Base-by-base conservation (phyloP, 306 rosid genomes). In the Acacia confusa region DNA sequence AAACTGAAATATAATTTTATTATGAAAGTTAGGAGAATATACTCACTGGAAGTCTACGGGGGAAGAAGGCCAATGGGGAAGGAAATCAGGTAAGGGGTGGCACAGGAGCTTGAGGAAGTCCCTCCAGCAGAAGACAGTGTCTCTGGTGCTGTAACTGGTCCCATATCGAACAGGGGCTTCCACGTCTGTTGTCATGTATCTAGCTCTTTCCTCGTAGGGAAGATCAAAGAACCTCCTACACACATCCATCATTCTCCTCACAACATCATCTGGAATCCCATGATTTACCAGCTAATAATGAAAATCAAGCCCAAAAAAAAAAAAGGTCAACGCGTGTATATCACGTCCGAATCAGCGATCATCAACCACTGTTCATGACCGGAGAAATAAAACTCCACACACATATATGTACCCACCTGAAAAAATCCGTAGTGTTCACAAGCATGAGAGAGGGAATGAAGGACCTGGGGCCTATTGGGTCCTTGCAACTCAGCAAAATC, bases 81-180 rank as follows among this genome's bases (percentile, higher is more conserved):
- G 87, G 30, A 74, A 81, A 30, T 91, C 83, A 4, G 91, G 86
- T 52, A 86, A 17, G 20, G 98, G 97, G 71, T 91, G 91, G 52
- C 94, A 92, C 30, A 79, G 58, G 20, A 95, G 83, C 88, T 95
- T 95, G 90, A 95, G 70, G 87, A 95, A 95, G 84, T 95, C 98
- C 45, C 98, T 92, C 98, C 98, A 95, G 45, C 87, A 90, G 57
- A 91, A 91, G 70, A 95, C 97, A 1, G 40, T 72, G 81, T 95
- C 98, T 58, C 83, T 90, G 73, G 36, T 89, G 83, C 89, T 95
- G 83, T 88, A 92, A 82, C 98, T 95, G 0, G 98, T 92, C n/a
- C 98, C 98, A 43, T 87, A 95, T 13, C 98, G 77, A 19, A 95
- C 97, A 0, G 90, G 87, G 0, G 95, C 86, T 14, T 75, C 60